Evolutionary conservation across 2,329 filamentous ascomycete species (phyloP).

Genomic region (Sporothrix variecibatus): DNA sequence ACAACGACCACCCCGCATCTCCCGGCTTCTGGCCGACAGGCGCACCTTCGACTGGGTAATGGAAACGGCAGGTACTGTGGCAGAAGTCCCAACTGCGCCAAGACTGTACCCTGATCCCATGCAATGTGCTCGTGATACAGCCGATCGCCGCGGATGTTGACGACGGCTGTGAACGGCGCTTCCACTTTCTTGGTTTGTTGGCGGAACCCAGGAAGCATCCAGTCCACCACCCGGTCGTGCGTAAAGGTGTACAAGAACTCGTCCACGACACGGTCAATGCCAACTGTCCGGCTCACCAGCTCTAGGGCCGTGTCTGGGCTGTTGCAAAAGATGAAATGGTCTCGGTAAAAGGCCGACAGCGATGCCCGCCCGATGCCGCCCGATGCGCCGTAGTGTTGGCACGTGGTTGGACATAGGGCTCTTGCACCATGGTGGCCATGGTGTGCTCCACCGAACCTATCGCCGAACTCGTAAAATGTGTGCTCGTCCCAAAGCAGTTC

Average conservation of each 20-base stretch:
- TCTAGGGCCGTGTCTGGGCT: slow-evolving; percentile 67
- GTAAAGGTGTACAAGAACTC: slow-evolving; percentile 69
- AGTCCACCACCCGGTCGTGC: slow-evolving; percentile 64
- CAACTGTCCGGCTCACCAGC: slow-evolving; percentile 70
- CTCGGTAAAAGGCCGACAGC: slow-evolving; percentile 67
- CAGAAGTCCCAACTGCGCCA: slow-evolving; percentile 63
- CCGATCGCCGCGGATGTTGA: slow-evolving; percentile 68
- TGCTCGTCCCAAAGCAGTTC: slow-evolving; percentile 81
- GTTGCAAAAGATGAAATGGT: slow-evolving; percentile 77
- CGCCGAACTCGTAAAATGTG: slow-evolving; percentile 68
- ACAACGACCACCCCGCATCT: background rate
- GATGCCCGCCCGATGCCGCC: slow-evolving; percentile 68
- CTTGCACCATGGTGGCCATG: slow-evolving; percentile 79
- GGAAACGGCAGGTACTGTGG: slow-evolving; percentile 67
- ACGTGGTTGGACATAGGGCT: slow-evolving; percentile 72
- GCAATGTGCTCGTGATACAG: slow-evolving; percentile 71
- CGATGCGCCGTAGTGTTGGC: slow-evolving; percentile 63
- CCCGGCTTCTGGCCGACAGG: slow-evolving; percentile 41
- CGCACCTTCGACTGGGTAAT: slow-evolving; percentile 51
- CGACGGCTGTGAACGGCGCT: slow-evolving; percentile 65
- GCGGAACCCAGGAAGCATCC: slow-evolving; percentile 65
- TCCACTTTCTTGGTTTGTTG: slow-evolving; percentile 55
- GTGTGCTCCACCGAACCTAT: slow-evolving; percentile 70
- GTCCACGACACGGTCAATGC: slow-evolving; percentile 70
- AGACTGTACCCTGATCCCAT: slow-evolving; percentile 67